A percentile compares a stretch with the other conserved stretches of the same genome.
Conservation (phyloP, 2,329 filamentous ascomycete species). For the Passalora sequoiae region DNA sequence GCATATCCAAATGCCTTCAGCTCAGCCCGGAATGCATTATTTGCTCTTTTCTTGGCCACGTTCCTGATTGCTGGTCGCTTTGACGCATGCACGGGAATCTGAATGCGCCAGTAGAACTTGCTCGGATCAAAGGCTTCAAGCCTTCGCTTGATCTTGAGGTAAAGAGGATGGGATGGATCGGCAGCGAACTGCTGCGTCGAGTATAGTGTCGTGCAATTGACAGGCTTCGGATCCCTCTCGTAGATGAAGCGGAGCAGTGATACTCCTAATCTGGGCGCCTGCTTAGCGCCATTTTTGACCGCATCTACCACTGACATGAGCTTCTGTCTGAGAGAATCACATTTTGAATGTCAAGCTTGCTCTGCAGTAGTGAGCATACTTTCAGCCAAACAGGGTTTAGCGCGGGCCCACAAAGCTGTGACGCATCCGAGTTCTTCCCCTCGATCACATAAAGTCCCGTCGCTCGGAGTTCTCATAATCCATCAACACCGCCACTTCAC, state of each 20-base stretch:
- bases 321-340: background rate
- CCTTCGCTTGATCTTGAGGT: conserved; percentile 32
- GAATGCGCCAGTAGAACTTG: conserved; percentile 46
- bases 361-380: conserved; percentile 3
- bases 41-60: conserved; percentile 41
- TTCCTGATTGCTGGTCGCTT: conserved; percentile 46
- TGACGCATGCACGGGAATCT: conserved; percentile 28
- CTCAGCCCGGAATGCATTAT: conserved; percentile 42
- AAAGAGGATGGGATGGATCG: conserved; percentile 28
- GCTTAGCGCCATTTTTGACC: background rate
- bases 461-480: conserved; percentile 8
- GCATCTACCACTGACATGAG: conserved; percentile 4
- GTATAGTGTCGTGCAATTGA: conserved; percentile 28
- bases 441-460: conserved; percentile 1
- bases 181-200: conserved; percentile 19
- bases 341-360: background rate
- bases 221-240: conserved; percentile 20
- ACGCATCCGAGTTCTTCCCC: conserved; percentile 4
- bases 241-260: conserved; percentile 20
- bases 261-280: background rate
- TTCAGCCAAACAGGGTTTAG: conserved; percentile 1
- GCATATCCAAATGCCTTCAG: conserved; percentile 45
- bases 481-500: no score
- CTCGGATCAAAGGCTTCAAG: conserved; percentile 26
- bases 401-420: background rate